Percentiles rank a stretch among this genome's conserved stretches.
Conservation (phyloP, 1,284 basidiomycete genomes). For the Singerocomus inundabilis region DNA sequence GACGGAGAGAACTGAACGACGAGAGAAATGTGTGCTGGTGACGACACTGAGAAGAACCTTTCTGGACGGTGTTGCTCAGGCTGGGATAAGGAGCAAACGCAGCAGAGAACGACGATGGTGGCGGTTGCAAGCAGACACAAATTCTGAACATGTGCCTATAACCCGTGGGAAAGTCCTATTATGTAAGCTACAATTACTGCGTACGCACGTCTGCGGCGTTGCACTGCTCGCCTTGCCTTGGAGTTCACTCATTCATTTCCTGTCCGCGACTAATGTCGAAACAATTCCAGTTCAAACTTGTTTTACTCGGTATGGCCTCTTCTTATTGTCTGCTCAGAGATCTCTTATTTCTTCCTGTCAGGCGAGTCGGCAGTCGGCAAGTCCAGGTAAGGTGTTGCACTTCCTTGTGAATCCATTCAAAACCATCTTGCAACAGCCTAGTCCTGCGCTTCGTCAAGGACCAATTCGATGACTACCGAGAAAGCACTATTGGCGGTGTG, state of each 20-base stretch:
- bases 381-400: slow-evolving; percentile 62
- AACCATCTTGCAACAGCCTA: slow-evolving; percentile 51
- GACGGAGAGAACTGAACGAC: slow-evolving; percentile 19
- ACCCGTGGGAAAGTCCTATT: slow-evolving; percentile 31
- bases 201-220: slow-evolving; percentile 5
- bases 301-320: slow-evolving; percentile 70
- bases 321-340: slow-evolving; percentile 1
- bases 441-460: slow-evolving; percentile 96
- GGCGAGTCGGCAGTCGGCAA: slow-evolving; percentile 98
- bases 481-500: slow-evolving; percentile 82
- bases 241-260: slow-evolving; percentile 10
- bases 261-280: slow-evolving; percentile 61
- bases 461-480: slow-evolving; percentile 97
- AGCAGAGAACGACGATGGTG: slow-evolving; percentile 29
- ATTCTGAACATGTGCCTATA: slow-evolving; percentile 20
- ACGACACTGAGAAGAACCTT: slow-evolving; percentile 21
- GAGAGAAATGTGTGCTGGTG: slow-evolving; percentile 24
- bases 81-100: slow-evolving; percentile 20
- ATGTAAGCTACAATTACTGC: slow-evolving; percentile 19
- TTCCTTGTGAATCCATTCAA: slow-evolving; percentile 4
- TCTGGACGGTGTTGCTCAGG: slow-evolving; percentile 26
- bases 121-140: slow-evolving; percentile 26
- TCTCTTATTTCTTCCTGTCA: slow-evolving; percentile 30
- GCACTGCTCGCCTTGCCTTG: slow-evolving; percentile 3
- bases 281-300: slow-evolving; percentile 88